Conservation (phyloP, 2,329 filamentous ascomycete species). For the Colletotrichum chrysophilum region DNA sequence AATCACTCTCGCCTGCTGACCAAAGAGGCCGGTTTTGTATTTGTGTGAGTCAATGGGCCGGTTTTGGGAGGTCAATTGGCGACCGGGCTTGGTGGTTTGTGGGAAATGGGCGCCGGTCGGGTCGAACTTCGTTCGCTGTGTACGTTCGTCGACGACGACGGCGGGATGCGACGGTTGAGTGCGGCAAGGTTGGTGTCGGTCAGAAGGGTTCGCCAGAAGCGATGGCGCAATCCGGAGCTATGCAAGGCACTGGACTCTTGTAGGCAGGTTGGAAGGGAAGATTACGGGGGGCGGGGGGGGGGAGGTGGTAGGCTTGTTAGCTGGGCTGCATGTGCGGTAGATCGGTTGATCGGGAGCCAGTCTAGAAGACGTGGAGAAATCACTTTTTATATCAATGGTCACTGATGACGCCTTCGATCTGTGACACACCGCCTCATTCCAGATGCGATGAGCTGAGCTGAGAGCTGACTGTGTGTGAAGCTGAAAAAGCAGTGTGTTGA, state of each 20-base stretch:
- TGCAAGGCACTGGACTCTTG: slow-evolving; percentile 18
- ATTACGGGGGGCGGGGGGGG: not conserved
- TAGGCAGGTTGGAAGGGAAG: slow-evolving; percentile 9
- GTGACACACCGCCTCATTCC: not conserved
- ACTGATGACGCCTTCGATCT: slow-evolving; percentile 17
- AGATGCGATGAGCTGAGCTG: not conserved
- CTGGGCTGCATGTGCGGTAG: not conserved
- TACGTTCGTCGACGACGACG: not conserved
- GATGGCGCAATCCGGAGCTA: slow-evolving; percentile 18
- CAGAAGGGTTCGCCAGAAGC: not conserved
- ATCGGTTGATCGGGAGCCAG: slow-evolving; percentile 9
- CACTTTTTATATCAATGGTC: slow-evolving; percentile 3
- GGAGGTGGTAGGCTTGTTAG: not conserved
- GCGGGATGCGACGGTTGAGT: not conserved
- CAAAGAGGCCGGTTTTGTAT: not conserved
- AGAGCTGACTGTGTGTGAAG: not conserved
- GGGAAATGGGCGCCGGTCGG: not conserved
- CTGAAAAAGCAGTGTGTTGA: not conserved
- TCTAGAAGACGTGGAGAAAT: not conserved
- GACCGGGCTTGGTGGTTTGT: not conserved
- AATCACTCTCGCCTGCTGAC: slow-evolving; percentile 19
- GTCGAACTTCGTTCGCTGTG: not conserved
- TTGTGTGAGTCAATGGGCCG: slow-evolving; percentile 18
- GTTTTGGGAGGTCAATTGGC: not conserved
- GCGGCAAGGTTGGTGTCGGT: not conserved